Conservation (phyloP, 495 filamentous ascomycete species). For the Penicillium canariense region DNA sequence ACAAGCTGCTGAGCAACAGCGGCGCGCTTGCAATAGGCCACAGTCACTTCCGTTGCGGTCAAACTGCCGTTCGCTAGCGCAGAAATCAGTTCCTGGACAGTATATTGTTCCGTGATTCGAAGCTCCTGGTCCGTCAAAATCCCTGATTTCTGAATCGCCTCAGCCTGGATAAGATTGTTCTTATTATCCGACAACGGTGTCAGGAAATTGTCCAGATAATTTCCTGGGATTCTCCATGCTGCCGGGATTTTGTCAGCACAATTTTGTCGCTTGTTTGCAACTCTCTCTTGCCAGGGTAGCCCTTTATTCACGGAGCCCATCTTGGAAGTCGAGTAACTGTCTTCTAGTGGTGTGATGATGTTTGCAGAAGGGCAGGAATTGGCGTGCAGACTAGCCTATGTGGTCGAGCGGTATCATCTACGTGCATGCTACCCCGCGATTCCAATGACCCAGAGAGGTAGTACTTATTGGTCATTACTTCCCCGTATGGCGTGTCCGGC, state of each 20-base stretch:
- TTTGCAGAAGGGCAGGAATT: neutral
- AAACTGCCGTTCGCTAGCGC: slow-evolving; percentile 29
- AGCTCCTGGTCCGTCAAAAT: slow-evolving; percentile 40
- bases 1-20: slow-evolving; percentile 55
- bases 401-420: neutral
- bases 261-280: slow-evolving; percentile 32
- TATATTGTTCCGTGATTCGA: slow-evolving; percentile 47
- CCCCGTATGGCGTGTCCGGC: neutral
- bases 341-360: too few relatives aligned
- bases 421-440: neutral
- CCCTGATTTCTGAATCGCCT: slow-evolving; percentile 24
- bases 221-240: slow-evolving; percentile 20
- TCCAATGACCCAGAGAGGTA: neutral
- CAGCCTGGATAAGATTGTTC: slow-evolving; percentile 17
- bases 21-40: slow-evolving; percentile 56
- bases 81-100: slow-evolving; percentile 38
- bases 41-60: slow-evolving; percentile 49
- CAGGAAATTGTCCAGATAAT: slow-evolving; percentile 10
- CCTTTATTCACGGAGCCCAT: slow-evolving; percentile 3
- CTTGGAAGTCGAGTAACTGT: neutral
- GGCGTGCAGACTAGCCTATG: neutral
- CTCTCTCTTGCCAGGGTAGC: slow-evolving; percentile 18
- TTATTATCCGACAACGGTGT: slow-evolving; percentile 16
- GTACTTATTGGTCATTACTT: neutral
- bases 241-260: slow-evolving; percentile 32